Base-by-base conservation (phyloP, 495 filamentous ascomycete genomes). In the Endocarpon pusillum region DNA sequence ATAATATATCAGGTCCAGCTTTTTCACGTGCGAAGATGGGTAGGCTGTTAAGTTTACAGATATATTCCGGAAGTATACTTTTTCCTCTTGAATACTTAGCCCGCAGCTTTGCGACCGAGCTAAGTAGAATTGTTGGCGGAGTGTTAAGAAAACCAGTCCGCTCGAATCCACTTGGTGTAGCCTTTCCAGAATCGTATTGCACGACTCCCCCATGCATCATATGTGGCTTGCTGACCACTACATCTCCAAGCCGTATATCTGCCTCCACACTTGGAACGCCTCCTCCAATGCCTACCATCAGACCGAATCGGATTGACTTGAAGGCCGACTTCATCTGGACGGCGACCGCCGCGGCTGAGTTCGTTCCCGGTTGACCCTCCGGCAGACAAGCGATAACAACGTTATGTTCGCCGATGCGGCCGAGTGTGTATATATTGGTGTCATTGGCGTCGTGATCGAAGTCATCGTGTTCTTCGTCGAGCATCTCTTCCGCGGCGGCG, bases 251-350 rank as follows among this genome's bases (percentile, higher is more conserved):
- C 12, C 48, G 47, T 14, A 51, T 51, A 42, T 51, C 47, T 15
- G 21, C 31, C 11, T 43, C 37, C 17, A 14, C 23, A 20, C 16
- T 25, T n/a, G 55, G 55, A 15, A 46, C 42, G n/a, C 56, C 56
- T 14, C 56, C 56, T 30, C 51, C 56, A 25, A 59, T 50, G 7
- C 56, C 57, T 2, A 61, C 56, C 46, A 55, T 48, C 8, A 61
- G 39, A 19, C 46, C 41, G 28, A 47, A 43, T 36, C 35, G 33
- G 39, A 61, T 57, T 1, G 36, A 25, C 5, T 34, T 30, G 38
- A 61, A 61, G 8, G 30, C 52, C 6, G 27, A 35, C 8, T 17
- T 39, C 46, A 59, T 46, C 11, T 48, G 39, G 9, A 14, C 44
- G 12, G 54, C 48, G 4, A 52, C 44, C 3, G 39, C 27, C 9